A percentile compares a stretch with the other conserved stretches of the same genome.
Evolutionary conservation across 257 asterid genomes (phyloP).

Genomic region (Nicotiana noctiflora): DNA sequence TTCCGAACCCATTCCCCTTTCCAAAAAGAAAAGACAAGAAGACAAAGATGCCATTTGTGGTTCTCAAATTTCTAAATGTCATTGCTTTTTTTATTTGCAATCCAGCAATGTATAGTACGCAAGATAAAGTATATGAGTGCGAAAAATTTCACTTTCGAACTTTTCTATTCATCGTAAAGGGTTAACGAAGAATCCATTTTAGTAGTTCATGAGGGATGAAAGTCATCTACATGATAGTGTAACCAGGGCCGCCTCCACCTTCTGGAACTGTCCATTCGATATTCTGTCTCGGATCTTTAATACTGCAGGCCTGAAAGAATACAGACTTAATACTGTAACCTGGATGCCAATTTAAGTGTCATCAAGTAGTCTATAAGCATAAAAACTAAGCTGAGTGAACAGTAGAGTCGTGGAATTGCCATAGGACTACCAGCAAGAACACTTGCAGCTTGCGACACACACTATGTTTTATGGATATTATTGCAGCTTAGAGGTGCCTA

Average conservation of each 20-base stretch:
- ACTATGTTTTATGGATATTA: background rate
- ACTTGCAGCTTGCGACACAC: background rate
- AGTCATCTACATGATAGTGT: slow-evolving; percentile 59
- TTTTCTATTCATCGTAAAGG: background rate
- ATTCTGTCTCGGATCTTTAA: slow-evolving; percentile 88
- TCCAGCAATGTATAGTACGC: background rate
- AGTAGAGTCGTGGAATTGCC: background rate
- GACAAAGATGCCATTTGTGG: too few relatives aligned
- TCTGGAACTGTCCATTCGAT: slow-evolving; percentile 95
- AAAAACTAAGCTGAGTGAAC: background rate
- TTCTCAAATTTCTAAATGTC: too few relatives aligned
- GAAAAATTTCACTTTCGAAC: background rate
- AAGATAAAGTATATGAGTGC: background rate
- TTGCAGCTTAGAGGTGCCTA: background rate
- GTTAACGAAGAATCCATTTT: background rate
- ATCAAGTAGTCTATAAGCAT: background rate
- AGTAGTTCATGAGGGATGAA: background rate
- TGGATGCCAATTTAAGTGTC: background rate
- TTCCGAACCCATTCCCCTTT: too few relatives aligned
- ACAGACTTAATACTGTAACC: background rate
- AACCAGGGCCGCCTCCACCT: slow-evolving; percentile 99
- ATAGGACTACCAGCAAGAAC: background rate
- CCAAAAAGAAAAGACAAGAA: too few relatives aligned
- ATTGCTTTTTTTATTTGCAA: background rate
- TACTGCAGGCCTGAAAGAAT: slow-evolving; percentile 76